Base-by-base conservation (phyloP, 371 early-diverging fungal genomes). In the Mucor racemosus region DNA sequence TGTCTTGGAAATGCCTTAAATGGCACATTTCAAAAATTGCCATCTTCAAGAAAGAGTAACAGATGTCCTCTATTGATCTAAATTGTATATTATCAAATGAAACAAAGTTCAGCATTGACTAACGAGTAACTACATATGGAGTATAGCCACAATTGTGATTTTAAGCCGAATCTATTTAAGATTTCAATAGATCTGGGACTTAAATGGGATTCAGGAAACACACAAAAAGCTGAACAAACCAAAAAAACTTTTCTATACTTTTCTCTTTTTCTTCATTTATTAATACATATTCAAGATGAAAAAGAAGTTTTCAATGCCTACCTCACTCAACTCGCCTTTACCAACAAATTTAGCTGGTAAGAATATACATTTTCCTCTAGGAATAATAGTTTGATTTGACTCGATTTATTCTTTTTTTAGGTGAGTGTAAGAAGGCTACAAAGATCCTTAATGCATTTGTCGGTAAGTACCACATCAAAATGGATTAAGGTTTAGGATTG, bases 371-470 rank as follows among this genome's bases (percentile, higher is more conserved):
- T 31, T 9, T 31, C 6, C 6, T 5, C 14, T 21, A 5, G 17
- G 53, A 26, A 1, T 11, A 21, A 13, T 31, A 4, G 31, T 0
- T 14, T 53, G 53, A 31, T 53, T 31, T 46, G 46, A 46, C 19
- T 46, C 19, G 46, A 46, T 46, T 19, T 62, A n/a, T 39, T 40
- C 41, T 58, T 34, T 58, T 34, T 7, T 53, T 69, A 82, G 88
- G 85, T 42, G 92, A 92, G 79, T 91, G 92, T 70, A 79, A 81
- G 66, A 88, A 91, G 69, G 92, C 91, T 6, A 76, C 92, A n/a
- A 89, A 90, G 71, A 93, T 92, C 63, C 79, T 93, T 31, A 89
- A 92, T 68, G 69, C 86, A 64, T 93, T 92, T 69, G 82, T 86
- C 64, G 86, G 88, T 85, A 79, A 71, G 76, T 13, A 14, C 53